Percentiles rank a stretch among this genome's conserved stretches.
phyloP scores from a whole-genome alignment of 257 asterid species.

The Craterostigma plantagineum region DNA sequence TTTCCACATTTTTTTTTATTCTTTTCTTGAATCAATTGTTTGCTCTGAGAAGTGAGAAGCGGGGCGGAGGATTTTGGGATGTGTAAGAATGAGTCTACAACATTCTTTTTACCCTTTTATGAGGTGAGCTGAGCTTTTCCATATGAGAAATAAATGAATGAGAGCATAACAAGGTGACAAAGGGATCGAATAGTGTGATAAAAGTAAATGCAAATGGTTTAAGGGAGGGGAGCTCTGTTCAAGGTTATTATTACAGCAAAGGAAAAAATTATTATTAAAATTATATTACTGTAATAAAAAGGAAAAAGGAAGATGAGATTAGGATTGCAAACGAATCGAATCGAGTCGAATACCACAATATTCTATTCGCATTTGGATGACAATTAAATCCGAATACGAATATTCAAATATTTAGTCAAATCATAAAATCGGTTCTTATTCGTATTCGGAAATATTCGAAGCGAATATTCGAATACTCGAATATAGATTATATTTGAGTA shows the following conservation, averaged over 20 bases:
- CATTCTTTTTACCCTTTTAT: conserved; percentile 13
- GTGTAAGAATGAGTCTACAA: conserved; percentile 13
- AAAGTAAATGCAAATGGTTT: conserved; percentile 12
- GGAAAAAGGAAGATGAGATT: conserved; percentile 7
- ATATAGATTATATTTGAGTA: too few species aligned
- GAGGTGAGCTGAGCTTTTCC: conserved; percentile 13
- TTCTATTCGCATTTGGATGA: too few species aligned
- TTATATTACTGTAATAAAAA: background rate
- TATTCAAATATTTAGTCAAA: too few species aligned
- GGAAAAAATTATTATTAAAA: background rate
- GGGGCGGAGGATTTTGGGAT: conserved; percentile 14
- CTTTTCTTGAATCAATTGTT: conserved; percentile 6
- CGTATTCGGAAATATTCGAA: too few species aligned
- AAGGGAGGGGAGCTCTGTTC: conserved; percentile 33
- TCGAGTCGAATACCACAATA: too few species aligned
- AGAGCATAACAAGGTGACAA: conserved; percentile 13
- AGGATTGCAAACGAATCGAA: too few species aligned
- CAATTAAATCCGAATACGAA: too few species aligned
- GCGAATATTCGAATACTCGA: too few species aligned
- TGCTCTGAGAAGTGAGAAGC: too few species aligned
- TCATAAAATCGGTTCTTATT: too few species aligned
- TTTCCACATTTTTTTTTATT: conserved; percentile 26
- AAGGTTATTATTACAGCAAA: conserved; percentile 13
- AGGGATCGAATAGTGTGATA: conserved; percentile 1
- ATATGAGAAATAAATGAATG: conserved; percentile 17